Evolutionary conservation across 352 stramenopile genomes (phyloP).

Genomic region (Globisporangium carolinianum): DNA sequence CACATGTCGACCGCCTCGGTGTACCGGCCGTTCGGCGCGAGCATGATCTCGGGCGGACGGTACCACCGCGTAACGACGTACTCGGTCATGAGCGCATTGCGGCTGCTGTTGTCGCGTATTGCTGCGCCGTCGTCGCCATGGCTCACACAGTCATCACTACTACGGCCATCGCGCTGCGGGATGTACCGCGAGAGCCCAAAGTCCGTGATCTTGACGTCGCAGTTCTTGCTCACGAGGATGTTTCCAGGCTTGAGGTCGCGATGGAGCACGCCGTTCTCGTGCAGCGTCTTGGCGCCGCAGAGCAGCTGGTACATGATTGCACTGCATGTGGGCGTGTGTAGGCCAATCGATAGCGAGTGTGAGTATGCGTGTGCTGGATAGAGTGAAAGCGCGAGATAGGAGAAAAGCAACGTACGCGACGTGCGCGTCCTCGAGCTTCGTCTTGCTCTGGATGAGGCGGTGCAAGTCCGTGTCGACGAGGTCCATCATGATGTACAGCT

Average conservation of each 20-base stretch:
- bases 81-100: not conserved
- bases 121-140: not conserved
- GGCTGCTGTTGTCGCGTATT: too few relatives aligned
- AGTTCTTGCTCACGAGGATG: slow-evolving; percentile 83
- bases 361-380: not conserved
- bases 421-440: slow-evolving; percentile 76
- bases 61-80: too few relatives aligned
- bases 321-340: slow-evolving; percentile 16
- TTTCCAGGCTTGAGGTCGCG: slow-evolving; percentile 81
- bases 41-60: too few relatives aligned
- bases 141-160: slow-evolving; percentile 8
- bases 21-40: slow-evolving; percentile 64
- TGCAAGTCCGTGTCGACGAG: slow-evolving; percentile 92
- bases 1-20: slow-evolving; percentile 82
- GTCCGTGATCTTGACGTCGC: slow-evolving; percentile 82
- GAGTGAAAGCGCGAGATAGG: not conserved
- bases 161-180: slow-evolving; percentile 13
- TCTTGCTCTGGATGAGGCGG: slow-evolving; percentile 85
- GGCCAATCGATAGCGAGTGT: slow-evolving; percentile 1
- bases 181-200: slow-evolving; percentile 76
- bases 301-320: slow-evolving; percentile 94
- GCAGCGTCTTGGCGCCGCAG: slow-evolving; percentile 84
- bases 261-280: slow-evolving; percentile 87
- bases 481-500: slow-evolving; percentile 95
- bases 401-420: slow-evolving; percentile 36